Percentiles rank a stretch among this genome's conserved stretches.
These are phyloP conservation scores for Penicillium ucsense DNA, from an alignment of 495 filamentous ascomycete genomes.

Conservation along the genomic window DNA sequence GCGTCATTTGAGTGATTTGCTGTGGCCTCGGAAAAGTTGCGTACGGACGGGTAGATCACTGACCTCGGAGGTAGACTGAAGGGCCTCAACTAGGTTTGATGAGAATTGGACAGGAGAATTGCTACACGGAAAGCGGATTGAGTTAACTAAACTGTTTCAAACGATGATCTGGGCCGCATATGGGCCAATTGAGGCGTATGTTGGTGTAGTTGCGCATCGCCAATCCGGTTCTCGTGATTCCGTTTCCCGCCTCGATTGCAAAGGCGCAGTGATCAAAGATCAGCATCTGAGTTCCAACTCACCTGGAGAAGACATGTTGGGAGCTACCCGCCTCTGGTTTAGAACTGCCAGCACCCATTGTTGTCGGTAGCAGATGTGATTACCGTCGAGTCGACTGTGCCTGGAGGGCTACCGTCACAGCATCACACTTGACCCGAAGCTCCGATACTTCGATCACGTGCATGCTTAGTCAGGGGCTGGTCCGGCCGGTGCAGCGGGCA, in stretches of 20 bases:
- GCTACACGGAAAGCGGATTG: conserved; percentile 34
- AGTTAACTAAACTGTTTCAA: background rate
- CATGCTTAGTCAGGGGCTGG: background rate
- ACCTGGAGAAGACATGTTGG: conserved; percentile 46
- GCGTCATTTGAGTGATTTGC: conserved; percentile 5
- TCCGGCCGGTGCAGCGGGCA: too few species aligned
- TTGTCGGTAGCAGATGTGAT: conserved; percentile 10
- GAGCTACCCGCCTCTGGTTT: conserved; percentile 41
- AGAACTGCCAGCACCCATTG: conserved; percentile 44
- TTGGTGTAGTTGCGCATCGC: conserved; percentile 7
- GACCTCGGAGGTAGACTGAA: conserved; percentile 83
- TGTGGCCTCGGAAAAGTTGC: background rate
- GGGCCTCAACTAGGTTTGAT: conserved; percentile 65
- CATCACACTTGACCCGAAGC: conserved; percentile 12
- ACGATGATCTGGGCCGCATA: too few species aligned
- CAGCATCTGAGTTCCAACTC: conserved; percentile 4
- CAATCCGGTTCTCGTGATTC: conserved; percentile 1
- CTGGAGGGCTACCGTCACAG: conserved; percentile 11
- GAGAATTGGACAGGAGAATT: conserved; percentile 81
- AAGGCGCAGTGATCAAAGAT: conserved; percentile 1
- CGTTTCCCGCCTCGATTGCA: conserved; percentile 5
- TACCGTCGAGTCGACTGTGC: conserved; percentile 9
- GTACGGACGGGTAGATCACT: conserved; percentile 11
- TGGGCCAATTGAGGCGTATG: background rate
- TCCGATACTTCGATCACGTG: conserved; percentile 20